Base-by-base conservation (phyloP, 306 rosid species). In the Crotalaria pallida region DNA sequence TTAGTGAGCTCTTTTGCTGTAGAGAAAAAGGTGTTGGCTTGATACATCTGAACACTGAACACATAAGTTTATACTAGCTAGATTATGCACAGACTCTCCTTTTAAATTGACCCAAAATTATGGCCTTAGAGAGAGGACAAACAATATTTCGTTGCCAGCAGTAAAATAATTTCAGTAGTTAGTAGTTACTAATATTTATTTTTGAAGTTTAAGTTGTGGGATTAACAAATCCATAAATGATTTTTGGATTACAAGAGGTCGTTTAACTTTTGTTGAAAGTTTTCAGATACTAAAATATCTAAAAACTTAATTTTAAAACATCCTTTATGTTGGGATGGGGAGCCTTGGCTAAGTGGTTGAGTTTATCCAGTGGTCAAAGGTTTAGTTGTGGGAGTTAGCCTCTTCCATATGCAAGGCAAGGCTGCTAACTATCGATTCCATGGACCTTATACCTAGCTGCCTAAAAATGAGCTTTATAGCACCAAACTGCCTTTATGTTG, bases 1-100 rank as follows among this genome's bases (percentile, higher is more conserved):
- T 48, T n/a, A 41, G 26, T 40, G 31, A 13, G 17, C 33, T 51
- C 56, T 40, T 62, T 40, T 62, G 45, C 64, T 31, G 13, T 1
- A 18, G 64, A 41, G 64, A 41, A 40, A 49, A 38, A 24, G 41
- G 53, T 69, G 41, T 62, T 69, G 66, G 50, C 61, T 68, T 60
- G 47, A 27, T 31, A 52, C 41, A 16, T 67, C 15, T 31, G 10
- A 57, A 6, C 21, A 6, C 15, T 31, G 10, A 57, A 6, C 21
- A 6, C 16, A 34, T 29, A 40, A 73, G 10, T 58, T 60, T 52
- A 22, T 16, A 73, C 40, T 62, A n/a, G 41, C 13, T 66, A 10
- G 73, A 38, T 67, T 62, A 10, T 36, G 53, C 41, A 8, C 2
- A 34, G 2, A n/a, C 51, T 48, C 33, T 21, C 47, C 61, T 13